Evolutionary conservation across 1,139 yeast species (phyloP).

Genomic region (Lodderomyces parapsilosis): DNA sequence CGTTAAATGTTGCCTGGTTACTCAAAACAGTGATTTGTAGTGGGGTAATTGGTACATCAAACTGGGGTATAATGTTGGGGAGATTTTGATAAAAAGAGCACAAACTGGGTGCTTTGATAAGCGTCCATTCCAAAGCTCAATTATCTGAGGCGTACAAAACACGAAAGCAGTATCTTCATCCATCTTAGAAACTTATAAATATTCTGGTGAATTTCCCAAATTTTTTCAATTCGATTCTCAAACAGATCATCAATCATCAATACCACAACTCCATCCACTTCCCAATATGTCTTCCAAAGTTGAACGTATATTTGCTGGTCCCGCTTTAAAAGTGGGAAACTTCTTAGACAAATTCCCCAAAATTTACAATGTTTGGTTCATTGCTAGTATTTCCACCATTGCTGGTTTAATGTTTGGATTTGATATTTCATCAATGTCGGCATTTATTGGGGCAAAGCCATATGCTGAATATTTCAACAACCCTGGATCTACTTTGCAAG

Average conservation of each 20-base stretch:
- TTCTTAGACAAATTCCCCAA: conserved; percentile 43
- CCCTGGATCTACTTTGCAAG: conserved; percentile 49
- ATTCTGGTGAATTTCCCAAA: neutral
- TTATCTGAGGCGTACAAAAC: no score
- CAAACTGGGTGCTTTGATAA: neutral
- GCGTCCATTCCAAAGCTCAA: no score
- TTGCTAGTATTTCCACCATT: conserved; percentile 49
- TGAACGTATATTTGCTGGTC: conserved; percentile 18
- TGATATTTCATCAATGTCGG: conserved; percentile 68
- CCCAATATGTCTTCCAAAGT: conserved; percentile 12
- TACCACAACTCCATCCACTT: neutral
- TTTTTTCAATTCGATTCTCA: neutral
- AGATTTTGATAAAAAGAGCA: neutral
- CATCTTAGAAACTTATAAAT: neutral
- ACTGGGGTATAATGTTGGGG: neutral
- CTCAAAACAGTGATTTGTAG: neutral
- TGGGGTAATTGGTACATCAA: neutral
- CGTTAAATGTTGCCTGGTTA: neutral
- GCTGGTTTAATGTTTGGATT: conserved; percentile 66
- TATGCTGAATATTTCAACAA: conserved; percentile 31
- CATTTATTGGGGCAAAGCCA: conserved; percentile 45
- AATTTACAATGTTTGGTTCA: conserved; percentile 39
- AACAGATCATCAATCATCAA: neutral
- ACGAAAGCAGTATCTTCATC: no score
- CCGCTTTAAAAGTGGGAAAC: conserved; percentile 32